A percentile compares a stretch with the other conserved stretches of the same genome.
Conservation (phyloP, 768 basidiomycete species). For the Boletellus ananas region DNA sequence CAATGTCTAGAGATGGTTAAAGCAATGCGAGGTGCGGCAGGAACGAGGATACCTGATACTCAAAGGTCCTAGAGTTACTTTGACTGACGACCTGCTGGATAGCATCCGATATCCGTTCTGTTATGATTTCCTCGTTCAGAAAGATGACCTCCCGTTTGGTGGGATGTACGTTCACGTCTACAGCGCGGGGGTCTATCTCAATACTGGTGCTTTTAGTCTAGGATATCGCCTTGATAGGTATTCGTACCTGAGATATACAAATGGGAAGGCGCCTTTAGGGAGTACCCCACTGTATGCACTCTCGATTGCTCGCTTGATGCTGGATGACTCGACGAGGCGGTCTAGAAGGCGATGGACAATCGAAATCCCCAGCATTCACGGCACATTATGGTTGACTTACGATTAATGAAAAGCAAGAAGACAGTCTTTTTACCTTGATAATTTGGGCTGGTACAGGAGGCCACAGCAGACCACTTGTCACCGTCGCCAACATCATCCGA, state of each 20-base stretch:
- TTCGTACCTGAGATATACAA: constrained; percentile 88
- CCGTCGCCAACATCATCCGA: constrained; percentile 26
- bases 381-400: constrained; percentile 42
- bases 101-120: constrained; percentile 67
- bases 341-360: constrained; percentile 43
- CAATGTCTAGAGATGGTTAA: constrained; percentile 43
- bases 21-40: not conserved
- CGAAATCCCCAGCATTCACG: not conserved
- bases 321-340: constrained; percentile 83
- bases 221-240: not conserved
- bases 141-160: constrained; percentile 98
- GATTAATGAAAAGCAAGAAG: constrained; percentile 92
- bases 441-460: constrained; percentile 81
- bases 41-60: constrained; percentile 55
- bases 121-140: constrained; percentile 83
- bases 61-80: constrained; percentile 64
- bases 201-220: constrained; percentile 44
- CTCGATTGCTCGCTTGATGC: constrained; percentile 86
- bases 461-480: constrained; percentile 68
- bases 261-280: constrained; percentile 86
- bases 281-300: constrained; percentile 78
- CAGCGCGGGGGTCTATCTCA: constrained; percentile 76
- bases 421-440: constrained; percentile 84
- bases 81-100: constrained; percentile 66
- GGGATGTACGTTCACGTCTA: constrained; percentile 98